A percentile compares a stretch with the other conserved stretches of the same genome.
Conservation (phyloP, 441 rosid genomes). For the Raphanus hybrid region DNA sequence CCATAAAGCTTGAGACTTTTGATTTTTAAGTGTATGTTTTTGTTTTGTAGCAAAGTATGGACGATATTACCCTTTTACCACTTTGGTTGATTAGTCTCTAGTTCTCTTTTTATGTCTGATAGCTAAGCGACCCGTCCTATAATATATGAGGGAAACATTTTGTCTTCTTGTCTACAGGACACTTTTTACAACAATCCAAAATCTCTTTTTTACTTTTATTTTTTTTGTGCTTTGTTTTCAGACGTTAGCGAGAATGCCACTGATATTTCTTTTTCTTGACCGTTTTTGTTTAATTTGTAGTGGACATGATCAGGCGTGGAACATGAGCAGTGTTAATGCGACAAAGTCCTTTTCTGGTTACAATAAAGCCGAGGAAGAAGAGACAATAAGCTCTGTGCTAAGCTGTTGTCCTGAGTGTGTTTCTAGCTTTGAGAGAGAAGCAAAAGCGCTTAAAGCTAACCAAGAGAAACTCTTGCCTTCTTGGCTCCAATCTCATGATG, state of each 20-base stretch:
- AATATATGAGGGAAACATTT: slow-evolving; percentile 38
- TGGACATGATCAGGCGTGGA: slow-evolving; percentile 55
- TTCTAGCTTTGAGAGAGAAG: slow-evolving; percentile 71
- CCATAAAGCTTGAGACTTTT: slow-evolving; percentile 34
- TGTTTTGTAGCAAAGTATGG: slow-evolving; percentile 30
- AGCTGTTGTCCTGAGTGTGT: slow-evolving; percentile 77
- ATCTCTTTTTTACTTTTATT: slow-evolving; percentile 32
- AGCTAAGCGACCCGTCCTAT: slow-evolving; percentile 40
- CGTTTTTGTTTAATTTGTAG: slow-evolving; percentile 50
- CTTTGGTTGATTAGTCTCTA: slow-evolving; percentile 38
- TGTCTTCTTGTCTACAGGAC: slow-evolving; percentile 40
- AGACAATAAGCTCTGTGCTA: slow-evolving; percentile 40
- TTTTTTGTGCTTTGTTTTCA: slow-evolving; percentile 9
- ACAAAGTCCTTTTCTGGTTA: slow-evolving; percentile 51
- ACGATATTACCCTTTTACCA: slow-evolving; percentile 30
- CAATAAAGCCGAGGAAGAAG: slow-evolving; percentile 55
- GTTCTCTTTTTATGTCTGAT: slow-evolving; percentile 38
- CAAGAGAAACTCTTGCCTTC: slow-evolving; percentile 62
- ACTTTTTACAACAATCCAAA: slow-evolving; percentile 39
- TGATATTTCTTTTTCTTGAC: not conserved
- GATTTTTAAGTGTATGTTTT: slow-evolving; percentile 1
- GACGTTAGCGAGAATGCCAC: slow-evolving; percentile 23
- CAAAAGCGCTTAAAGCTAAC: slow-evolving; percentile 52
- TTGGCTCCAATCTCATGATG: slow-evolving; percentile 68
- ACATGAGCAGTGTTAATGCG: slow-evolving; percentile 42